Evolutionary conservation across 129 eudicot species (phyloP), one percentile per base, ranked within the genome.

Genomic region (Flaveria robusta): DNA sequence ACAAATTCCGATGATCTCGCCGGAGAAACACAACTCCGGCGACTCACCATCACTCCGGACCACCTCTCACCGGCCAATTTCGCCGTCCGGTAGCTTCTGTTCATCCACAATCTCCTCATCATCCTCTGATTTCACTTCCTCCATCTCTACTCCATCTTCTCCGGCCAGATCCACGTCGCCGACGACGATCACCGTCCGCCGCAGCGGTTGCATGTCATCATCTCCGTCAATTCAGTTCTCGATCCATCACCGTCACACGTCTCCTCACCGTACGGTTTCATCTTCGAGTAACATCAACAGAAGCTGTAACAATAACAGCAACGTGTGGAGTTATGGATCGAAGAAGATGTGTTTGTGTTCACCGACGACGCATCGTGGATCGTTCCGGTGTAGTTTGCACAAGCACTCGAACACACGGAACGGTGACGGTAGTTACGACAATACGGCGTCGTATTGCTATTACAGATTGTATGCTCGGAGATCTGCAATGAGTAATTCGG

Each of bases 401-500:
- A 88, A 84, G 72, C 82, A 81, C 46, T 68, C 43, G 45, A n/a
- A n/a, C n/a, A n/a, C n/a, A n/a, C n/a, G n/a, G n/a, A n/a, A n/a
- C n/a, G n/a, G n/a, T n/a, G n/a, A n/a, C n/a, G n/a, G n/a, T n/a
- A n/a, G n/a, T n/a, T n/a, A n/a, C n/a, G n/a, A n/a, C n/a, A 72
- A 19, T 60, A 34, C 84, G 77, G 52, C 58, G 76, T 82, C 90
- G 82, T 80, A 80, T 68, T 81, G 74, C 14, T 72, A 86, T 52
- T 81, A 79, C n/a, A 84, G 87, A 45, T 19, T 91, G 81, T 63
- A 86, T 24, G 87, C 87, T 74, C 70, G 93, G 69, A 83, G 97
- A 79, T 91, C 97, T 34, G 94, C 97, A 71, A 91, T 91, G 97
- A 83, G 88, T 63, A 91, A 91, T 55, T 91, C 97, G 76, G 77